Evolutionary conservation across 2,329 filamentous ascomycete species (phyloP).

Genomic region (Coniella lustricola): DNA sequence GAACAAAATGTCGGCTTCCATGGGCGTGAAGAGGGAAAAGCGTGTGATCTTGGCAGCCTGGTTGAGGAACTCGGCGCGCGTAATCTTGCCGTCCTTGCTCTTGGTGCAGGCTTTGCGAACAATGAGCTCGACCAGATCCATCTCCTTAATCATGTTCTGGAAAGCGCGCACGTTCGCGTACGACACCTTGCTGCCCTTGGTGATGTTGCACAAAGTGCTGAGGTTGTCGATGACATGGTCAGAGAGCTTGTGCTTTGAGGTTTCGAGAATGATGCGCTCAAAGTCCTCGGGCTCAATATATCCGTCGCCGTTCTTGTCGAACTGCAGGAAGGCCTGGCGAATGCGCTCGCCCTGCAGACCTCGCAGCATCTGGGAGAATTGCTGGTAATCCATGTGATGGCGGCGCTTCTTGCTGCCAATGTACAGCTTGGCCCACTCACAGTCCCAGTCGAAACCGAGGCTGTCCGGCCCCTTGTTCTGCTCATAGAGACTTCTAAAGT

Average conservation of each 20-base stretch:
- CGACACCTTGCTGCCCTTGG: slow-evolving; percentile 83
- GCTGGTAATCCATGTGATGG: slow-evolving; percentile 87
- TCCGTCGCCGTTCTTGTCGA: slow-evolving; percentile 86
- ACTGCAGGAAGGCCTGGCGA: slow-evolving; percentile 85
- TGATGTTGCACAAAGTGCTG: slow-evolving; percentile 90
- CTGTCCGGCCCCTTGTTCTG: slow-evolving; percentile 77
- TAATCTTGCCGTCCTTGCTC: slow-evolving; percentile 87
- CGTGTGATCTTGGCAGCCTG: slow-evolving; percentile 86
- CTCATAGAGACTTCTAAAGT: slow-evolving; percentile 79
- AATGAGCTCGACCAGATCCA: slow-evolving; percentile 94
- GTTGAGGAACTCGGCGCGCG: slow-evolving; percentile 86
- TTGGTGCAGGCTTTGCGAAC: slow-evolving; percentile 79
- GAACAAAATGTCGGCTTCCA: slow-evolving; percentile 98
- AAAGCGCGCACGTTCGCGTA: slow-evolving; percentile 97
- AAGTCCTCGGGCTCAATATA: slow-evolving; percentile 96
- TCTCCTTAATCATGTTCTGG: slow-evolving; percentile 95
- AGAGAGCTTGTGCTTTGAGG: slow-evolving; percentile 89
- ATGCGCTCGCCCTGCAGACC: slow-evolving; percentile 94
- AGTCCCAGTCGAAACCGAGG: slow-evolving; percentile 95
- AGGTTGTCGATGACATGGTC: slow-evolving; percentile 91
- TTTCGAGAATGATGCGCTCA: slow-evolving; percentile 92
- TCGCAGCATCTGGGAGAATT: slow-evolving; percentile 97
- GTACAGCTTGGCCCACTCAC: slow-evolving; percentile 93
- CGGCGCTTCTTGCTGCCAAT: slow-evolving; percentile 81
- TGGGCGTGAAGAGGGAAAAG: slow-evolving; percentile 93